phyloP scores from a whole-genome alignment of 176 grass and related monocot genomes.

The Aegilops speltoides region DNA sequence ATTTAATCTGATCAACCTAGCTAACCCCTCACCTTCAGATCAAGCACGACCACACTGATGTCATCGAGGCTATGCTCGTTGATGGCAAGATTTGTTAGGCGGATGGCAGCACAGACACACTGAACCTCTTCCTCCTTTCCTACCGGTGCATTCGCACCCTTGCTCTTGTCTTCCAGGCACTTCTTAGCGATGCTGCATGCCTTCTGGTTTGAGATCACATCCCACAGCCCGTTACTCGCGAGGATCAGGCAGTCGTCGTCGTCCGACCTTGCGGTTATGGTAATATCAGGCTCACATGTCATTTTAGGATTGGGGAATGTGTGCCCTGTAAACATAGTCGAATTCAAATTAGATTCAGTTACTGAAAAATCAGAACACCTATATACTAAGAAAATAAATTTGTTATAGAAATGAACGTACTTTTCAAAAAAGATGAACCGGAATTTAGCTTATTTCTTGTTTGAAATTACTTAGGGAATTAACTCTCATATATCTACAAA shows the following conservation, averaged over 20 bases:
- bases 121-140: conserved; percentile 22
- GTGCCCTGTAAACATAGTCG: conserved; percentile 39
- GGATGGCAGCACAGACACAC: conserved; percentile 49
- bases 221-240: conserved; percentile 79
- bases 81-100: conserved; percentile 53
- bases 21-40: conserved; percentile 39
- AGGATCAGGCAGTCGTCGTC: conserved; percentile 68
- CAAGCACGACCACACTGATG: conserved; percentile 66
- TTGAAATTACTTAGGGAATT: neutral
- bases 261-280: conserved; percentile 21
- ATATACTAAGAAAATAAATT: neutral
- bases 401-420: neutral
- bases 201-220: conserved; percentile 53
- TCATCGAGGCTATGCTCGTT: conserved; percentile 50
- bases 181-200: conserved; percentile 53
- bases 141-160: neutral
- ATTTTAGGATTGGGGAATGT: conserved; percentile 58
- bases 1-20: neutral
- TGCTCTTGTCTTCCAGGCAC: conserved; percentile 45
- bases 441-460: neutral
- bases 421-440: neutral
- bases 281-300: conserved; percentile 63
- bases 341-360: neutral
- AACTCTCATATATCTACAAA: neutral
- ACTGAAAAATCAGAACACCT: neutral